Evolutionary conservation across 1,139 yeast genomes (phyloP).

Genomic region (Debaryomyces robertsiae): DNA sequence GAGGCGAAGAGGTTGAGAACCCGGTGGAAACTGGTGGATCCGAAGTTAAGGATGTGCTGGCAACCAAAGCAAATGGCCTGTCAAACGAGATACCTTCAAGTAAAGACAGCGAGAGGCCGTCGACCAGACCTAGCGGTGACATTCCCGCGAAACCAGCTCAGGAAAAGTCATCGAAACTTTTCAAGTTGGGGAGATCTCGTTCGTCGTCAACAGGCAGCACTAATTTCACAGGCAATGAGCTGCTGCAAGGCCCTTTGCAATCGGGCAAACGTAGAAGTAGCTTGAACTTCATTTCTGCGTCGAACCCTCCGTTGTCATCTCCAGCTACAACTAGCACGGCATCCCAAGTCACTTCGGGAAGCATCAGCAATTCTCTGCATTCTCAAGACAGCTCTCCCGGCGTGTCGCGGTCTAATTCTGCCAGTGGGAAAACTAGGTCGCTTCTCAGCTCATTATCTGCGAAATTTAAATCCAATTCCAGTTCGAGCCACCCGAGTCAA

Average conservation of each 20-base stretch:
- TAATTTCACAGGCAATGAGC: not conserved
- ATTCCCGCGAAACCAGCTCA: not conserved
- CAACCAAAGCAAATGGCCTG: not conserved
- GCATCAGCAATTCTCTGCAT: conserved; percentile 68
- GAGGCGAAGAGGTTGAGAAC: no score
- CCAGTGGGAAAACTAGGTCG: conserved; percentile 37
- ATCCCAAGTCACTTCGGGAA: conserved; percentile 39
- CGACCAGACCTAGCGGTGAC: not conserved
- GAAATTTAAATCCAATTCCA: conserved; percentile 44
- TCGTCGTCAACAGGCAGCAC: conserved; percentile 31
- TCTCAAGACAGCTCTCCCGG: conserved; percentile 16
- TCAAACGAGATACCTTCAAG: not conserved
- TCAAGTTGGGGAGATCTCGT: conserved; percentile 33
- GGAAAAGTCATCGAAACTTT: conserved; percentile 22
- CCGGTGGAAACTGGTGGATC: conserved; percentile 1
- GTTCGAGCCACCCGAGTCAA: conserved; percentile 10
- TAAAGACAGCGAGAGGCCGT: not conserved
- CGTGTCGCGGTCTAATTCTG: conserved; percentile 28
- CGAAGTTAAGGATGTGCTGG: not conserved
- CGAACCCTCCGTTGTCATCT: not conserved
- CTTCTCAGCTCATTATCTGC: conserved; percentile 57
- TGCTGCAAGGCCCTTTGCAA: conserved; percentile 8
- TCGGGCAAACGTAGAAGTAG: conserved; percentile 14
- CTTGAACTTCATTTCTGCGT: not conserved
- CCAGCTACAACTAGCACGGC: conserved; percentile 13